Base-by-base conservation (phyloP, 345 rosid genomes). In the Isatis tinctoria region DNA sequence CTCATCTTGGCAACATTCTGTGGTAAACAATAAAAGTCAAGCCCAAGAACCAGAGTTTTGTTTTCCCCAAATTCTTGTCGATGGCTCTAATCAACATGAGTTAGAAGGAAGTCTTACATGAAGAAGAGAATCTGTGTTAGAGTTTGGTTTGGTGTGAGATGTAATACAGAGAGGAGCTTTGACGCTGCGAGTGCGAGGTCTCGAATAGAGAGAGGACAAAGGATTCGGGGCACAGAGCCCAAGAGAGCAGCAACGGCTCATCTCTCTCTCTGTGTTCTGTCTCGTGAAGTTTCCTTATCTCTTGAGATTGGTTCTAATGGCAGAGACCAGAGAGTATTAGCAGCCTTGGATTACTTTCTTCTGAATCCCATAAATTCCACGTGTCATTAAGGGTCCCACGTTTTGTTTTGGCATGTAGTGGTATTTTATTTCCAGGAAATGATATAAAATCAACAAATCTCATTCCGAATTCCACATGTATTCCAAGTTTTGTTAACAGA, bases 181-280 rank as follows among this genome's bases (percentile, higher is more conserved):
- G 66, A 69, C 17, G 7, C 36, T 74, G 27, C 75, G 47, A 67
- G 82, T 66, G 32, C 75, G 36, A 62, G 83, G 72, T 35, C 28
- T 64, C 9, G 68, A 44, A 28, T 72, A 81, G n/a, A 73, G 77
- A 72, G 72, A 49, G 40, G 84, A 82, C 78, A 84, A 77, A 70
- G 84, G 78, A 61, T 51, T 80, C 9, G 69, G 75, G 26, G 64
- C 58, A 43, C 74, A 83, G 60, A 67, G 63, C 64, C 76, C 70
- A 66, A 79, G 62, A 48, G 74, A 68, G 74, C 77, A 66, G 81
- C 85, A 72, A 58, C 43, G 30, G 32, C 74, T 78, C 81, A 78
- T 73, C 60, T 48, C 70, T 48, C 70, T 76, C 70, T 76, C 24
- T 60, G 36, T 27, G 61, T 41, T 39, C 63, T 70, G 39, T 51